Percentiles rank a stretch among this genome's conserved stretches.
Conservation (phyloP, 2,329 filamentous ascomycete species). For the Aspergillus sp. region DNA sequence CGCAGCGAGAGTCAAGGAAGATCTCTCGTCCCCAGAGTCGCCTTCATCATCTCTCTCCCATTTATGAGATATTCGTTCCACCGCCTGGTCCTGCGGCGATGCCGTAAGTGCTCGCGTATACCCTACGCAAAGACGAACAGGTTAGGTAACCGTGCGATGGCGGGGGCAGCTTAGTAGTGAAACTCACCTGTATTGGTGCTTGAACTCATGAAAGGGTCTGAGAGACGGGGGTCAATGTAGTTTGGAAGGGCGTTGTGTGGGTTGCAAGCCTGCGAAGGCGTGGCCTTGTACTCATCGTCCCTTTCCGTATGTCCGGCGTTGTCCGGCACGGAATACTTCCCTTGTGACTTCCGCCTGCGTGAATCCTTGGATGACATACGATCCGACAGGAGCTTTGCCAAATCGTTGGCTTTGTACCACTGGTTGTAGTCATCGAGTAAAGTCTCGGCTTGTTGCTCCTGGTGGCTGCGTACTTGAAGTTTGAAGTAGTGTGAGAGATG, state of each 20-base stretch:
- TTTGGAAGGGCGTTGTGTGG: constrained; percentile 14
- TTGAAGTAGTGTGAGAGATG: constrained; percentile 84
- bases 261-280: not conserved
- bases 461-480: constrained; percentile 68
- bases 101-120: not conserved
- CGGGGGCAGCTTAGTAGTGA: constrained; percentile 3
- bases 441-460: constrained; percentile 64
- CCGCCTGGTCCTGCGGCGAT: not conserved
- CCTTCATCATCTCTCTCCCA: constrained; percentile 21
- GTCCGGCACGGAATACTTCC: constrained; percentile 9
- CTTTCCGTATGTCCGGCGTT: constrained; percentile 6
- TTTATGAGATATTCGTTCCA: not conserved
- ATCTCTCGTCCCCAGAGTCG: constrained; percentile 17
- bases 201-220: constrained; percentile 12
- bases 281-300: constrained; percentile 3
- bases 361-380: constrained; percentile 74
- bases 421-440: constrained; percentile 68
- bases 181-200: constrained; percentile 2
- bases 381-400: constrained; percentile 73
- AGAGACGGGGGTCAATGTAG: constrained; percentile 32
- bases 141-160: constrained; percentile 2
- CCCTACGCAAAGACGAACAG: not conserved
- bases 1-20: constrained; percentile 11
- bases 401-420: constrained; percentile 73
- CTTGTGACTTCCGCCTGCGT: constrained; percentile 52